Conservation (phyloP, 352 stramenopile species). For the Globisporangium acanthophoron region DNA sequence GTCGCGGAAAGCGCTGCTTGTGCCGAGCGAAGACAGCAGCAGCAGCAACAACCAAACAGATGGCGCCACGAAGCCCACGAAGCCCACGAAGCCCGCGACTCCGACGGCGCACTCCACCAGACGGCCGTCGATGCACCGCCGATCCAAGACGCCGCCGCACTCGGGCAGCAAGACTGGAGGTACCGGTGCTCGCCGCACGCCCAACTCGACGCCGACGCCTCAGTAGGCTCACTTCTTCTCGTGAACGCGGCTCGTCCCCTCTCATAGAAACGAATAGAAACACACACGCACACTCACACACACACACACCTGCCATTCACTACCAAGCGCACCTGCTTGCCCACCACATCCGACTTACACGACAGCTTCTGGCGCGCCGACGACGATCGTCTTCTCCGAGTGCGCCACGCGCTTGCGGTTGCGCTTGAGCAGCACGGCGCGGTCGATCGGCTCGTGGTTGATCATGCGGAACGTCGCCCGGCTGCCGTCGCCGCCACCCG, state of each 20-base stretch:
- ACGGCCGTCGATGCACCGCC: slow-evolving; percentile 23
- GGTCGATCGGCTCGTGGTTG: slow-evolving; percentile 59
- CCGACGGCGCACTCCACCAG: slow-evolving; percentile 14
- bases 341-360: slow-evolving; percentile 33
- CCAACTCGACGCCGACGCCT: slow-evolving; percentile 1
- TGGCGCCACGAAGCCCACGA: not conserved
- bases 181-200: slow-evolving; percentile 6
- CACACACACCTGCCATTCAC: not conserved
- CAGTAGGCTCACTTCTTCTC: not conserved
- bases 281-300: not conserved
- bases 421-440: slow-evolving; percentile 72
- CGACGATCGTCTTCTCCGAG: slow-evolving; percentile 85
- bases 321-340: not conserved
- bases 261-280: slow-evolving; percentile 4
- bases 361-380: slow-evolving; percentile 74
- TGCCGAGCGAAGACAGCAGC: not conserved
- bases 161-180: slow-evolving; percentile 4
- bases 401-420: slow-evolving; percentile 64
- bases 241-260: not conserved
- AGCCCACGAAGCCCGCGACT: slow-evolving; percentile 1
- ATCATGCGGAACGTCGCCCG: slow-evolving; percentile 60
- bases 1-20: slow-evolving; percentile 60
- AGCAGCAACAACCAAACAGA: slow-evolving; percentile 1
- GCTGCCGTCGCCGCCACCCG: slow-evolving; percentile 21
- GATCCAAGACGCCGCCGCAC: slow-evolving; percentile 11